Conservation (phyloP, 2,329 filamentous ascomycete species). For the Trichothecium roseum region DNA sequence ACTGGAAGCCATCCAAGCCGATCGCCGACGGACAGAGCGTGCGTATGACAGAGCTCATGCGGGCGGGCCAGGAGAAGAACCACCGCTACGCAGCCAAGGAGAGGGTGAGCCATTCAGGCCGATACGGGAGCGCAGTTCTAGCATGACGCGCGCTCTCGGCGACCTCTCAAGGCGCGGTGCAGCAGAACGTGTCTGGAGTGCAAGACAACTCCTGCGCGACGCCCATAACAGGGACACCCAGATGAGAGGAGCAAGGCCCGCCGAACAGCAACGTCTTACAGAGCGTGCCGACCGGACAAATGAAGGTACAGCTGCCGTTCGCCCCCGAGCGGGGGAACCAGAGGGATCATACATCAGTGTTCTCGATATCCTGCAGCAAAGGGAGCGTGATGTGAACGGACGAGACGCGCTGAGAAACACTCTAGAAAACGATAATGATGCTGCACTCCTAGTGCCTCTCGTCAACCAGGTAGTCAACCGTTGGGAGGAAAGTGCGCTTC, state of each 20-base stretch:
- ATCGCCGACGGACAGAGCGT: constrained; percentile 40
- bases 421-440: constrained; percentile 16
- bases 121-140: constrained; percentile 22
- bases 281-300: too few relatives aligned
- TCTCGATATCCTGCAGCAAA: constrained; percentile 24
- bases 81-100: not conserved
- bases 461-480: constrained; percentile 25
- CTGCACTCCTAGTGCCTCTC: constrained; percentile 23
- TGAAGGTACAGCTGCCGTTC: too few relatives aligned
- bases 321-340: constrained; percentile 9
- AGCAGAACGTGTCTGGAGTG: constrained; percentile 21
- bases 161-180: constrained; percentile 26
- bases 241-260: constrained; percentile 9
- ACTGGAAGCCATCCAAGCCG: constrained; percentile 43
- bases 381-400: constrained; percentile 12
- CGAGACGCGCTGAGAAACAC: constrained; percentile 3
- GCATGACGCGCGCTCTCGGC: constrained; percentile 25
- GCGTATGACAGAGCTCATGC: too few relatives aligned
- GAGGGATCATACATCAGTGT: constrained; percentile 25
- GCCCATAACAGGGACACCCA: constrained; percentile 9
- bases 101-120: not conserved
- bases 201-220: constrained; percentile 21
- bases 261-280: constrained; percentile 21
- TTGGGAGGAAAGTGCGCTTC: constrained; percentile 26
- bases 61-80: too few relatives aligned